Evolutionary conservation across 495 filamentous ascomycete genomes (phyloP).

Genomic region (Margaritispora aquatica): DNA sequence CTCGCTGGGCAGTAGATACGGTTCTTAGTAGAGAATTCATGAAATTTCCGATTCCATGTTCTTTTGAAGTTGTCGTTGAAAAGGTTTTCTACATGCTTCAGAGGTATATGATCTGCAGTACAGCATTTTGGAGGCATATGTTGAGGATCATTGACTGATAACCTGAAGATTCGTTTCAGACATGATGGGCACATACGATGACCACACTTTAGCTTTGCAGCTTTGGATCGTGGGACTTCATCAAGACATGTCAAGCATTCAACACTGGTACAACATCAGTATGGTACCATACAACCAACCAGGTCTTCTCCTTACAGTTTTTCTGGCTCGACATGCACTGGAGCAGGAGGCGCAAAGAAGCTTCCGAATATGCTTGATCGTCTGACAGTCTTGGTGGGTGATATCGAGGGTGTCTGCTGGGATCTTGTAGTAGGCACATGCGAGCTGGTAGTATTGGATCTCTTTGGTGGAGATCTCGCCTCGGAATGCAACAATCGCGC

Average conservation of each 20-base stretch:
- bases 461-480: slow-evolving; percentile 11
- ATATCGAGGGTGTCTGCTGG: background rate
- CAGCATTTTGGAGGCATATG: slow-evolving; percentile 82
- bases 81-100: slow-evolving; percentile 66
- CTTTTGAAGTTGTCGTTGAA: slow-evolving; percentile 68
- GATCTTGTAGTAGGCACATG: slow-evolving; percentile 1
- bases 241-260: slow-evolving; percentile 66
- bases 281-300: background rate
- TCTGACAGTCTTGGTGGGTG: slow-evolving; percentile 1
- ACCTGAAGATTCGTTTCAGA: slow-evolving; percentile 61
- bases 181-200: slow-evolving; percentile 76
- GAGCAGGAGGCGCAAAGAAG: slow-evolving; percentile 15
- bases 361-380: slow-evolving; percentile 18
- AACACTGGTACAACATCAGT: slow-evolving; percentile 34
- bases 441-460: slow-evolving; percentile 21
- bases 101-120: slow-evolving; percentile 60
- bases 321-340: slow-evolving; percentile 17
- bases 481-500: slow-evolving; percentile 4
- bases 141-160: slow-evolving; percentile 66
- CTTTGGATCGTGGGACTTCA: slow-evolving; percentile 49
- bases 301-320: slow-evolving; percentile 14
- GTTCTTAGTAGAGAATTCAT: slow-evolving; percentile 66
- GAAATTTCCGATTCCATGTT: slow-evolving; percentile 70
- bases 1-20: slow-evolving; percentile 66
- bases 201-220: slow-evolving; percentile 63